Percentiles rank a stretch among this genome's conserved stretches.
Conservation (phyloP, 768 basidiomycete genomes). For the Tulasnella sp. region DNA sequence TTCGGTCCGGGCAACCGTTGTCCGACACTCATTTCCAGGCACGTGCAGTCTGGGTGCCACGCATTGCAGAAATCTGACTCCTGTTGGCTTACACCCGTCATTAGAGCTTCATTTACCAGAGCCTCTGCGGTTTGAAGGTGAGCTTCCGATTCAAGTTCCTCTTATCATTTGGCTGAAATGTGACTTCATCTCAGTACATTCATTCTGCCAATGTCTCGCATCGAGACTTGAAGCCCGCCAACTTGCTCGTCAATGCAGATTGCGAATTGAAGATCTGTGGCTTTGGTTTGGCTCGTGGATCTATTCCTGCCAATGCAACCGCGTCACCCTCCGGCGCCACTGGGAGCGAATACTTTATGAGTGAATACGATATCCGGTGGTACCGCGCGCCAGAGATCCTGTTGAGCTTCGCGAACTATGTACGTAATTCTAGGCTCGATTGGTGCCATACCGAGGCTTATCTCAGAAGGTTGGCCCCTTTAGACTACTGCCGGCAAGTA, state of each 20-base stretch:
- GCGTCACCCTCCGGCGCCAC: constrained; percentile 61
- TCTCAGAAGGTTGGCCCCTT: neutral
- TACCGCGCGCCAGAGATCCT: constrained; percentile 99
- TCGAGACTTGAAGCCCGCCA: constrained; percentile 84
- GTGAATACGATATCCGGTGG: constrained; percentile 97
- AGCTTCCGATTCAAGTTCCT: constrained; percentile 1
- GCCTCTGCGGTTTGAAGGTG: constrained; percentile 87
- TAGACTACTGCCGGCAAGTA: constrained; percentile 27
- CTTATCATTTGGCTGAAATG: neutral
- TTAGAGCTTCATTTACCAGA: constrained; percentile 91
- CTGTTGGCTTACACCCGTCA: neutral
- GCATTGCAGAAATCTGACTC: too few species aligned
- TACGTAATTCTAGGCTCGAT: constrained; percentile 40
- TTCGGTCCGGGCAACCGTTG: constrained; percentile 79
- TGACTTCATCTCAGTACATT: constrained; percentile 55
- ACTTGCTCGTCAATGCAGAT: constrained; percentile 94
- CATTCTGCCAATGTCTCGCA: constrained; percentile 97
- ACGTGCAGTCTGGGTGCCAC: too few species aligned
- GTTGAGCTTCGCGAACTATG: constrained; percentile 93
- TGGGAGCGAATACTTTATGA: too few species aligned
- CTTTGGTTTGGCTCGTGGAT: constrained; percentile 93
- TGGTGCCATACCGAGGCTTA: neutral
- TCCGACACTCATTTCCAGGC: too few species aligned
- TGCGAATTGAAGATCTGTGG: constrained; percentile 99
- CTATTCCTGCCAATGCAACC: constrained; percentile 73